Evolutionary conservation across 331 rosid genomes (phyloP), one percentile per base, ranked within the genome.

Genomic region (Rhamnella rubrinervis): DNA sequence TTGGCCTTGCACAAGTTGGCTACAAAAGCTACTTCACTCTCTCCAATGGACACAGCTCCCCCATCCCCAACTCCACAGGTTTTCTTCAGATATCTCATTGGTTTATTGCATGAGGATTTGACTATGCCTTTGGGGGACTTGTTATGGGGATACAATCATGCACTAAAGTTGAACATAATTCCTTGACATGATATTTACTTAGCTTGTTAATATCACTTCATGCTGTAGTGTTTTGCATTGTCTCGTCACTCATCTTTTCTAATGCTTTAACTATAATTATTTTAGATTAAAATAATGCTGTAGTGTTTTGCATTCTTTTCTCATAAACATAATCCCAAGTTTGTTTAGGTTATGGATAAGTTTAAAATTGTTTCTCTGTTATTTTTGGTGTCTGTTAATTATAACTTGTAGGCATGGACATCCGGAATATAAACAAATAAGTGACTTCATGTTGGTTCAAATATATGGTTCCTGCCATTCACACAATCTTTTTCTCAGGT

Each of bases 61-160:
- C 74, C 67, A 56, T 81, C 92, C 31, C 89, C 92, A 70, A 68
- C 77, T 17, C 75, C 71, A 6, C 86, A 79, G 92, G 95, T 86
- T 66, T 38, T 62, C 62, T 66, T 35, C 52, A 25, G 51, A 37
- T 66, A 17, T 47, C 52, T 61, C 13, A 16, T 62, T 47, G 26
- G 39, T 49, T 14, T 35, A 31, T 37, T 66, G 66, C 17, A 16
- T 9, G 9, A 21, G 12, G 6, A 61, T 21, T 44, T 53, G 6
- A 6, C 39, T 40, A 39, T 3, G 28, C 14, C 17, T 67, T 15
- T 28, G 46, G 66, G 16, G 19, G 9, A 16, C 26, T 44, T 44
- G 49, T 10, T 14, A 44, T 44, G 49, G 49, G 11, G 49, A 44
- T 44, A 14, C 13, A 41, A 10, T 12, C 8, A 13, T 41, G 49